Base-by-base conservation (phyloP, 306 rosid genomes). In the Casuarina equisetifolia region DNA sequence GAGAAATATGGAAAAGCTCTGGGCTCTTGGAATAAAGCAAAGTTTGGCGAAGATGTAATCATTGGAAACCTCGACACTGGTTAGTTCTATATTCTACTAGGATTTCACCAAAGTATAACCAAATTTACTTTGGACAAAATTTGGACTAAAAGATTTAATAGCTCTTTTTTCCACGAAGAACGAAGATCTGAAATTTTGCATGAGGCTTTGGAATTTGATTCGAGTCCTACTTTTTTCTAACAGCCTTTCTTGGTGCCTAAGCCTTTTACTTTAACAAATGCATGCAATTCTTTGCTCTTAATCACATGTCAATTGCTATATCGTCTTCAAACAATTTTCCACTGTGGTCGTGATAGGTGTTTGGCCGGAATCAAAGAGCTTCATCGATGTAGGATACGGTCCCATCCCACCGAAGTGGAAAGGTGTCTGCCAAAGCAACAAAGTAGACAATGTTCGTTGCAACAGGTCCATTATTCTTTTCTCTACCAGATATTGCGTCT, bases 341-440 rank as follows among this genome's bases (percentile, higher is more conserved):
- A 44, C 7, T 44, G 48, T 10, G 51, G 15, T 48, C 3, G 12
- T 48, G 13, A 2, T 49, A 92, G 97, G 92, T 84, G 93, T 85
- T 72, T 90, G 91, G 94, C 94, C 94, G 0, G 95, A 92, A 81
- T 84, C 97, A 20, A 58, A 16, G 77, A 93, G 97, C 82, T 93
- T 93, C 73, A 80, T 36, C 8, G 97, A 91, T 36, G 79, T 46
- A 35, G 97, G 98, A 35, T 36, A 79, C 3, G 94, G 97, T 2
- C 91, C 90, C 3, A 17, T 91, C 15, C 93, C 98, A 6, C 1
- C 85, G 25, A 88, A 79, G 68, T 93, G 98, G 97, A 80, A 81
- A 25, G 97, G 98, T 6, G 46, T 48, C 25, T 93, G 97, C 74
- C 81, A 86, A 70, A 79, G 78, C 64, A 17, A 45, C 63, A 71